A percentile compares a stretch with the other conserved stretches of the same genome.
Evolutionary conservation across 129 eudicot genomes (phyloP).

Genomic region (Arctium lappa): DNA sequence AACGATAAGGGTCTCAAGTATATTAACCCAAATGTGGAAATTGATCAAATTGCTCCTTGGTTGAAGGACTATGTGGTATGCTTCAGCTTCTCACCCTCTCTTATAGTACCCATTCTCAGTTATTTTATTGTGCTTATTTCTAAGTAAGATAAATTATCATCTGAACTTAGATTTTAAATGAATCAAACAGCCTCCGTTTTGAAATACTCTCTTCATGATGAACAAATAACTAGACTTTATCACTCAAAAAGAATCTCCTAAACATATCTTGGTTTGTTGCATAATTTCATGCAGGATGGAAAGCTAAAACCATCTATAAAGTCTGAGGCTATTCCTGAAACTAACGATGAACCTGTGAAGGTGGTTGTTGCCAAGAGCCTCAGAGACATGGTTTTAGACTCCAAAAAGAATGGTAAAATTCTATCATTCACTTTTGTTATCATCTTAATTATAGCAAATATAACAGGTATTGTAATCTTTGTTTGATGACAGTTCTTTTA

Average conservation of each 20-base stretch:
- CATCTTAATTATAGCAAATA: background rate
- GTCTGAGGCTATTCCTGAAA: constrained; percentile 81
- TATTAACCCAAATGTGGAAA: constrained; percentile 61
- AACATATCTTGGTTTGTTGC: background rate
- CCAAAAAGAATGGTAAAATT: constrained; percentile 73
- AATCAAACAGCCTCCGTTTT: too few species aligned
- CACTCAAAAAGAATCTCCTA: too few species aligned
- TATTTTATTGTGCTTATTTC: background rate
- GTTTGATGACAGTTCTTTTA: constrained; percentile 50
- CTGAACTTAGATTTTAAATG: background rate
- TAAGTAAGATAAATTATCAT: background rate
- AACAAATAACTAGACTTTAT: too few species aligned
- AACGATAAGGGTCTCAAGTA: constrained; percentile 60
- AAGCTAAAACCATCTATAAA: constrained; percentile 57
- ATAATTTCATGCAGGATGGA: constrained; percentile 54
- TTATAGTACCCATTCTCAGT: background rate
- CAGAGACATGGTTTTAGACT: constrained; percentile 64
- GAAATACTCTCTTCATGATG: too few species aligned
- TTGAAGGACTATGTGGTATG: constrained; percentile 71
- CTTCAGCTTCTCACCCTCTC: background rate
- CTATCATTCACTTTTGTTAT: background rate
- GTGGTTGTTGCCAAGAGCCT: constrained; percentile 81
- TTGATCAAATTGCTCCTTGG: constrained; percentile 70
- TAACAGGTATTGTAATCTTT: background rate
- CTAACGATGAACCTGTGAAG: constrained; percentile 78